phyloP scores from a whole-genome alignment of 192 early-diverging fungal species.

The Chytriomyces sp. region DNA sequence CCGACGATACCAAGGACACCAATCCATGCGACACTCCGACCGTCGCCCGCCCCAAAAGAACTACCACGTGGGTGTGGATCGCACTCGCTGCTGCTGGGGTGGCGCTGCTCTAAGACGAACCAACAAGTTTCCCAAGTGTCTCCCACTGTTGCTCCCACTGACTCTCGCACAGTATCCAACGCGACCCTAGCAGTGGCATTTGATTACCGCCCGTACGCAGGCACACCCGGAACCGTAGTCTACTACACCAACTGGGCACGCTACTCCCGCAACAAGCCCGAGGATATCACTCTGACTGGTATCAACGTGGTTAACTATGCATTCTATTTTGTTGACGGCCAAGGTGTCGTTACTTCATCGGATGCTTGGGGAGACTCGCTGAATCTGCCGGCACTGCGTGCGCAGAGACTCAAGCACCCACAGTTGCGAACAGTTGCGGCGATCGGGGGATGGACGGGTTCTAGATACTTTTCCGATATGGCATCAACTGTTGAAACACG shows the following conservation, averaged over 20 bases:
- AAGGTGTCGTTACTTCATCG: neutral
- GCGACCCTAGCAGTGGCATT: no score
- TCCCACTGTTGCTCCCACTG: no score
- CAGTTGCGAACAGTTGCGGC: neutral
- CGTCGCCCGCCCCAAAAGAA: no score
- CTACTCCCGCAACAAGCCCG: constrained; percentile 5
- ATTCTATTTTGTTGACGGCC: neutral
- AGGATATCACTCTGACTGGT: neutral
- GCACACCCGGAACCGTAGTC: constrained; percentile 20
- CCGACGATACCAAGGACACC: no score
- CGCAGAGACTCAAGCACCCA: neutral
- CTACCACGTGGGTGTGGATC: no score
- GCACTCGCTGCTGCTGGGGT: no score
- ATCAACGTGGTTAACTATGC: neutral
- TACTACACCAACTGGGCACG: constrained; percentile 10
- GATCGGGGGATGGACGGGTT: neutral
- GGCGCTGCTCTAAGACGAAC: no score
- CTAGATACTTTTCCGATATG: neutral
- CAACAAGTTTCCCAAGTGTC: no score
- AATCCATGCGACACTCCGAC: no score
- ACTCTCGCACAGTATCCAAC: no score
- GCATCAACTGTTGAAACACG: neutral
- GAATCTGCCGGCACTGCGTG: neutral
- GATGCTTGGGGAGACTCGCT: neutral
- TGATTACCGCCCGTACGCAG: no score